Conservation (phyloP, 768 basidiomycete genomes). For the Xerocomellus chrysenteron region DNA sequence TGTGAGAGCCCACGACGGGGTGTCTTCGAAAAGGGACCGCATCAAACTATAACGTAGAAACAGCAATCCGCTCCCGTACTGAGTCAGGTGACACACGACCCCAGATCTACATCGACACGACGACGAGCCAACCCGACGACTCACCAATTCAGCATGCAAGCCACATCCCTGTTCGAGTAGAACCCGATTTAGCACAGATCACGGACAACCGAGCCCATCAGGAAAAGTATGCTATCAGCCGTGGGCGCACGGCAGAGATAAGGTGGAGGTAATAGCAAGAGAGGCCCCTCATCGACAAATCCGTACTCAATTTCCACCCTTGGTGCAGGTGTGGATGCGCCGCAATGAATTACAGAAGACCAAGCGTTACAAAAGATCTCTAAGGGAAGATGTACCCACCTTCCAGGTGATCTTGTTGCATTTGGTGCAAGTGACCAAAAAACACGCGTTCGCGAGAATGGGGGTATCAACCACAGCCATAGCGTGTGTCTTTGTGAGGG, state of each 20-base stretch:
- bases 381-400: slow-evolving; percentile 44
- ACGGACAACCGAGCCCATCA: background rate
- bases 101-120: slow-evolving; percentile 17
- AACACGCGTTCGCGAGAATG: slow-evolving; percentile 54
- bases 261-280: slow-evolving; percentile 12
- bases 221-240: background rate
- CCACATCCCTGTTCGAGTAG: slow-evolving; percentile 61
- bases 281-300: slow-evolving; percentile 1
- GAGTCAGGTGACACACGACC: slow-evolving; percentile 11
- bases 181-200: slow-evolving; percentile 6
- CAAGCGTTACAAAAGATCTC: slow-evolving; percentile 18
- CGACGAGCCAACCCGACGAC: slow-evolving; percentile 26
- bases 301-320: slow-evolving; percentile 15
- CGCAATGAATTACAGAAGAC: slow-evolving; percentile 20
- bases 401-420: slow-evolving; percentile 74
- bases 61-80: slow-evolving; percentile 8
- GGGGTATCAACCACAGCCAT: slow-evolving; percentile 25
- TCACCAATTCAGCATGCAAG: slow-evolving; percentile 60
- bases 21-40: slow-evolving; percentile 36
- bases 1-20: slow-evolving; percentile 30
- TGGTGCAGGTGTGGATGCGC: slow-evolving; percentile 14
- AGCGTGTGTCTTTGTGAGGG: slow-evolving; percentile 15
- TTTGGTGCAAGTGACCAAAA: slow-evolving; percentile 51
- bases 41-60: slow-evolving; percentile 35
- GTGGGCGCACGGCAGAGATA: slow-evolving; percentile 8